Conservation (phyloP, 1,284 basidiomycete species). For the Pseudomicrostroma phylloplanum region DNA sequence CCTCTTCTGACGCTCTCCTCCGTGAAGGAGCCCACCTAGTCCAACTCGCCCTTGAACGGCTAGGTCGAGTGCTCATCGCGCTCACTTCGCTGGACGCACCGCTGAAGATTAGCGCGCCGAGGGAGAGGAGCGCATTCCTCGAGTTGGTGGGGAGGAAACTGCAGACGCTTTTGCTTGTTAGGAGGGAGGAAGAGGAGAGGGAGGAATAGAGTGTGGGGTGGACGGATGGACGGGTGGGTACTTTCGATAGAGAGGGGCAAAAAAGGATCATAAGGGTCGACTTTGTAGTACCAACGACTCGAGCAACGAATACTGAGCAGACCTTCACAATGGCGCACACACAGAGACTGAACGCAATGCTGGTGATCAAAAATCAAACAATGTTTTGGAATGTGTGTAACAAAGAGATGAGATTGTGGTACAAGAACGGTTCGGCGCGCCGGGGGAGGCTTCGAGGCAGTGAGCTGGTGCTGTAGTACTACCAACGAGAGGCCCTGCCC, state of each 20-base stretch:
- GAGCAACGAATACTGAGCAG: too few relatives aligned
- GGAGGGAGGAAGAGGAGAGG: constrained; percentile 8
- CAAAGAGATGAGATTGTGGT: not conserved
- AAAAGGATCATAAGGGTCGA: too few relatives aligned
- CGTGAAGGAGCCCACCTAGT: not conserved
- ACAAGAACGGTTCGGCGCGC: constrained; percentile 8
- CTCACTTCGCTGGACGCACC: constrained; percentile 15
- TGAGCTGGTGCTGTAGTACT: not conserved
- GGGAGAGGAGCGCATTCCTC: constrained; percentile 15
- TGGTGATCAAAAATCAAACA: too few relatives aligned
- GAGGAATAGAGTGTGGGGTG: too few relatives aligned
- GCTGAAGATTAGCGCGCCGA: constrained; percentile 3
- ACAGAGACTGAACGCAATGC: too few relatives aligned
- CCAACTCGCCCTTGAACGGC: not conserved
- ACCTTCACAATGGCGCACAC: too few relatives aligned
- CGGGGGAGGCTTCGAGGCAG: constrained; percentile 7
- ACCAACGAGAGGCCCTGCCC: constrained; percentile 3
- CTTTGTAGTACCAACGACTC: too few relatives aligned
- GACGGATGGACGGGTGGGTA: too few relatives aligned
- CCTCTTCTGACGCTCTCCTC: not conserved
- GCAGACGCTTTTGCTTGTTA: constrained; percentile 6
- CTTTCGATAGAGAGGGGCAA: too few relatives aligned
- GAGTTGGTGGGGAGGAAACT: constrained; percentile 17
- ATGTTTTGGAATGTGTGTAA: not conserved
- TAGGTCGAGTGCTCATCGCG: constrained; percentile 22